Percentiles rank a stretch among this genome's conserved stretches.
These are phyloP conservation scores for Melampsora abietis-canadensis DNA, from an alignment of 1,284 basidiomycete genomes.

Conservation along the genomic window DNA sequence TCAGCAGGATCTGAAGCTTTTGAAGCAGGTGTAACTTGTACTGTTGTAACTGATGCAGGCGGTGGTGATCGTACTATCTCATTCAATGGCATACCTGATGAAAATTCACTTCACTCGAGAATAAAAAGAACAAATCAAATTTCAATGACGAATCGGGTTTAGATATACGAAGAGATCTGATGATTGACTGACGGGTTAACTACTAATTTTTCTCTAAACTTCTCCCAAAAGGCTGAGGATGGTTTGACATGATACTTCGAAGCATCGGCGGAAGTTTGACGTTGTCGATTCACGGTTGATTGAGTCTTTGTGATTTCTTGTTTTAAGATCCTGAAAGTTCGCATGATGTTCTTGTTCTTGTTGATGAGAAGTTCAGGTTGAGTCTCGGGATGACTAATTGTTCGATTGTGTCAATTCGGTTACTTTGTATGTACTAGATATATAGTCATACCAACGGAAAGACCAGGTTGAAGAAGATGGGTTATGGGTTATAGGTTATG, in stretches of 20 bases:
- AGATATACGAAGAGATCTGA: background rate
- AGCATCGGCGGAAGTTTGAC: conserved; percentile 38
- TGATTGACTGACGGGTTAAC: conserved; percentile 26
- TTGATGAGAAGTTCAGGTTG: too few species aligned
- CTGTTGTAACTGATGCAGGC: conserved; percentile 27
- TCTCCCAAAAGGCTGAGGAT: conserved; percentile 32
- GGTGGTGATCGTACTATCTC: conserved; percentile 25
- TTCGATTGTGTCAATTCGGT: too few species aligned
- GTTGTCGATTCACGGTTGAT: background rate
- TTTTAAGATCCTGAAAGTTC: background rate
- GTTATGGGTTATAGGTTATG: too few species aligned
- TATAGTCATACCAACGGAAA: too few species aligned
- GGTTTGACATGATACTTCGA: conserved; percentile 36
- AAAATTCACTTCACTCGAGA: conserved; percentile 11
- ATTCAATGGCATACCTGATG: conserved; percentile 29
- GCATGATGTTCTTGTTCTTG: conserved; percentile 1
- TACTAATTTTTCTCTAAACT: conserved; percentile 27
- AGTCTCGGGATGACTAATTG: too few species aligned
- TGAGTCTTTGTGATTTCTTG: conserved; percentile 23
- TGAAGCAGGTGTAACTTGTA: conserved; percentile 41
- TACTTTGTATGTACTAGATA: too few species aligned
- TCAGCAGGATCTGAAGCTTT: conserved; percentile 42
- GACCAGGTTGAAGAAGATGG: too few species aligned
- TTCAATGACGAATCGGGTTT: background rate
- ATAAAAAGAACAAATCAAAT: background rate